Percentiles rank a stretch among this genome's conserved stretches.
These are phyloP conservation scores for Pleurostoma richardsiae DNA, from an alignment of 2,329 filamentous ascomycete species.

Conservation along the genomic window DNA sequence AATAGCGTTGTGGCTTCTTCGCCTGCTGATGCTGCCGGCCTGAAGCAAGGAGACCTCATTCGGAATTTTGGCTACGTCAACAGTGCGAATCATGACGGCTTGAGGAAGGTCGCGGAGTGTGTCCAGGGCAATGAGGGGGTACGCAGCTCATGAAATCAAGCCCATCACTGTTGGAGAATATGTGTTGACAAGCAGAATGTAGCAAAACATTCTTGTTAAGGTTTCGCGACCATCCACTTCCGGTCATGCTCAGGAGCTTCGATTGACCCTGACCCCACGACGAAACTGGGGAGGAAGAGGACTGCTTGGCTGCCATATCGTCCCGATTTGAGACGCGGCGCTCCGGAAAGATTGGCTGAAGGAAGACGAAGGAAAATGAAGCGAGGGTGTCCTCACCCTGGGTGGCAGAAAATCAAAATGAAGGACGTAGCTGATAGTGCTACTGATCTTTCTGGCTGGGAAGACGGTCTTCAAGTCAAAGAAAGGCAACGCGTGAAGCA, in stretches of 20 bases:
- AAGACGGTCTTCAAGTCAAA: no score
- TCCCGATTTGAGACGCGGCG: slow-evolving; percentile 57
- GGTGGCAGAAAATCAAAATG: no score
- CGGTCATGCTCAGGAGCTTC: slow-evolving; percentile 46
- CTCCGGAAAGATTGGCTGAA: no score
- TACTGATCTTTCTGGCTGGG: no score
- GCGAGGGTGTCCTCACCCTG: no score
- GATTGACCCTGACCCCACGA: slow-evolving; percentile 66
- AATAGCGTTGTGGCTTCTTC: slow-evolving; percentile 75
- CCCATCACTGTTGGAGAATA: no score
- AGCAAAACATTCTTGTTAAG: slow-evolving; percentile 66
- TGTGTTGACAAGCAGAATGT: background rate
- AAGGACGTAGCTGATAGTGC: no score
- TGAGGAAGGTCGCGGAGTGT: slow-evolving; percentile 81
- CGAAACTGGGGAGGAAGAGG: slow-evolving; percentile 84
- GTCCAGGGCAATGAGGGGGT: slow-evolving; percentile 89
- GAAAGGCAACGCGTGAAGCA: no score
- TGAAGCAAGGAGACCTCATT: slow-evolving; percentile 76
- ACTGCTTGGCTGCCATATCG: slow-evolving; percentile 79
- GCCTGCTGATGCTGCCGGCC: slow-evolving; percentile 76
- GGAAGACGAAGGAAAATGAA: no score
- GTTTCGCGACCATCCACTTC: slow-evolving; percentile 41
- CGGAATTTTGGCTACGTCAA: slow-evolving; percentile 82
- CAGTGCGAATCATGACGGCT: slow-evolving; percentile 76
- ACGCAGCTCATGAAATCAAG: slow-evolving; percentile 11